These are phyloP conservation scores for Arabis alpina DNA, from an alignment of 345 rosid species.

Conservation along the genomic window DNA sequence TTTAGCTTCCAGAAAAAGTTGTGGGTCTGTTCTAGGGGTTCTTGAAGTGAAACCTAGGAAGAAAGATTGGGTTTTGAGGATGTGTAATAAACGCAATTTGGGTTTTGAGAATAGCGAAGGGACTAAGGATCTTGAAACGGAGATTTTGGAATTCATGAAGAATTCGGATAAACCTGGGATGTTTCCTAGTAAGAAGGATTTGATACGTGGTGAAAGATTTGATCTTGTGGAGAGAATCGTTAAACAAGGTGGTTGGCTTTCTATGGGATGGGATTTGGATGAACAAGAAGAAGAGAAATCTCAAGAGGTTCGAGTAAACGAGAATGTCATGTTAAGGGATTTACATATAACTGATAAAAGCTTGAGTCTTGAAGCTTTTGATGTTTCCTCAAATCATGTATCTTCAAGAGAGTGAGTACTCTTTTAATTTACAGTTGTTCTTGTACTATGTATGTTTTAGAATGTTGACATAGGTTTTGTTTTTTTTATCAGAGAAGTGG, in stretches of 20 bases:
- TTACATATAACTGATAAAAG: conserved; percentile 35
- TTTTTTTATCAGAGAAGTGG: conserved; percentile 60
- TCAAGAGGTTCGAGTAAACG: conserved; percentile 16
- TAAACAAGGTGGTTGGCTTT: conserved; percentile 82
- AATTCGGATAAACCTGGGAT: conserved; percentile 58
- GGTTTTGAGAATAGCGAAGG: conserved; percentile 50
- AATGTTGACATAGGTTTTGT: conserved; percentile 12
- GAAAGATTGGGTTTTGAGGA: conserved; percentile 48
- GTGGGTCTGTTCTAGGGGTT: conserved; percentile 42
- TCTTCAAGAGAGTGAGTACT: conserved; percentile 35
- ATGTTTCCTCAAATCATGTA: conserved; percentile 20
- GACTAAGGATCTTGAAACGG: conserved; percentile 63
- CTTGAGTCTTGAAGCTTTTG: conserved; percentile 37
- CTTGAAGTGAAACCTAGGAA: conserved; percentile 45
- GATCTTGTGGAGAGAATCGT: conserved; percentile 74
- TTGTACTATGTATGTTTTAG: conserved; percentile 1
- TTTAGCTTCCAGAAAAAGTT: conserved; percentile 30
- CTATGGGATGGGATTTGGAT: conserved; percentile 85
- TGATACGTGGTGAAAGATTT: conserved; percentile 66
- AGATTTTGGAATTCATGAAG: conserved; percentile 86
- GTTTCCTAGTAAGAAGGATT: conserved; percentile 75
- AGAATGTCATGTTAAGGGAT: conserved; percentile 7
- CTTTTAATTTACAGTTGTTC: background rate
- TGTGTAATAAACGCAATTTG: conserved; percentile 47
- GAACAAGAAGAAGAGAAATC: conserved; percentile 29